These are phyloP conservation scores for Tothia fuscella DNA, from an alignment of 2,329 filamentous ascomycete species.

Conservation along the genomic window DNA sequence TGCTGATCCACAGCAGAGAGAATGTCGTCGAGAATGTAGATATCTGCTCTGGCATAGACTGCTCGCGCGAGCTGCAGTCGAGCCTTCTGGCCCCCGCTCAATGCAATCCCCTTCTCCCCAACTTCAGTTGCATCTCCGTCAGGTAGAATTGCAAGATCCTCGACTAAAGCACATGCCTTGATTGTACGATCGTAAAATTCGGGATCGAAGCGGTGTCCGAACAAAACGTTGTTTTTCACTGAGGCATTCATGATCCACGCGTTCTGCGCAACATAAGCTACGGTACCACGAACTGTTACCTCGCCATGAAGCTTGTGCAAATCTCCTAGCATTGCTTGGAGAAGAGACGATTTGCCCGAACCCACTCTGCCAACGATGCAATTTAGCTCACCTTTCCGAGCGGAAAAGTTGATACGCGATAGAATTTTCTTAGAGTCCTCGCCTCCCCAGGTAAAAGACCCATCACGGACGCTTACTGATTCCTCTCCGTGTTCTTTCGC, in stretches of 20 bases:
- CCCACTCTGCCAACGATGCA: conserved; percentile 9
- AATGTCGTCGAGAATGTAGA: conserved; percentile 10
- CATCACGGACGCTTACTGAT: neutral
- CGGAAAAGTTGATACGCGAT: conserved; percentile 1
- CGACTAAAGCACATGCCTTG: conserved; percentile 8
- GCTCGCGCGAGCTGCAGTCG: conserved; percentile 10
- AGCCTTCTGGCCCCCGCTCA: conserved; percentile 11
- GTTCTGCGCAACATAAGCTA: conserved; percentile 8
- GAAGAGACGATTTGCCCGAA: conserved; percentile 7
- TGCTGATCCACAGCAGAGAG: conserved; percentile 10
- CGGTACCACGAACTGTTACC: conserved; percentile 5
- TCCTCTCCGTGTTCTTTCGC: conserved; percentile 3
- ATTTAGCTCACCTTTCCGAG: conserved; percentile 8
- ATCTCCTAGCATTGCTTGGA: conserved; percentile 9
- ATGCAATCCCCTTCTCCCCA: conserved; percentile 10
- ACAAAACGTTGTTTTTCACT: conserved; percentile 61
- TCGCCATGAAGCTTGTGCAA: conserved; percentile 6
- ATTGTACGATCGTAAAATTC: conserved; percentile 6
- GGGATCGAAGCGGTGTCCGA: conserved; percentile 59
- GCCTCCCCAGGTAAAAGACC: conserved; percentile 5
- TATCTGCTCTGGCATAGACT: conserved; percentile 7
- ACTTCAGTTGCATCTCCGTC: conserved; percentile 10
- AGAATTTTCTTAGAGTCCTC: conserved; percentile 1
- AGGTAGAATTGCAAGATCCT: conserved; percentile 8
- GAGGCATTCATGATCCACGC: conserved; percentile 10